Percentiles rank a stretch among this genome's conserved stretches.
These are phyloP conservation scores for Sherardia arvensis DNA, from an alignment of 257 asterid species.

Conservation along the genomic window DNA sequence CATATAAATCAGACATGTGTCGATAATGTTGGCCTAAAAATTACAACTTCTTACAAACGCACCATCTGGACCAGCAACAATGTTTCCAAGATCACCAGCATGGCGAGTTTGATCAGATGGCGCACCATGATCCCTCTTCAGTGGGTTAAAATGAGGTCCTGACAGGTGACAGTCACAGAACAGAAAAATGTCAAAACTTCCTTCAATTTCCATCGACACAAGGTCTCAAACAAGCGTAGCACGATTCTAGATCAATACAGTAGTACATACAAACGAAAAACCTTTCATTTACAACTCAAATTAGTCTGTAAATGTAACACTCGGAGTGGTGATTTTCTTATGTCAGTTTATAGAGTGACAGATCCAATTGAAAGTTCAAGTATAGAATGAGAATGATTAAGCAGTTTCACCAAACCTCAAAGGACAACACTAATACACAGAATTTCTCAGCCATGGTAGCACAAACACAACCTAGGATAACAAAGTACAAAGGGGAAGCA, in stretches of 20 bases:
- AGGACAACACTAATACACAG: neutral
- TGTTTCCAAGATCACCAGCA: slow-evolving; percentile 83
- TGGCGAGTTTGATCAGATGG: slow-evolving; percentile 72
- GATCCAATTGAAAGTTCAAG: neutral
- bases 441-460: neutral
- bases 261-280: neutral
- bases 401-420: neutral
- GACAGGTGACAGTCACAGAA: slow-evolving; percentile 24
- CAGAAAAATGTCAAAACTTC: neutral
- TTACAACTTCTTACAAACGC: slow-evolving; percentile 8
- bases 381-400: slow-evolving; percentile 1
- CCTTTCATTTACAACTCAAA: neutral
- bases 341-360: no score
- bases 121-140: slow-evolving; percentile 73
- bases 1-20: slow-evolving; percentile 2
- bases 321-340: neutral
- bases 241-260: neutral
- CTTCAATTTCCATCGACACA: neutral
- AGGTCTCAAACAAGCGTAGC: neutral
- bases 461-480: neutral
- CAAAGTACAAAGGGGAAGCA: neutral
- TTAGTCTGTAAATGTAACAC: neutral
- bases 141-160: slow-evolving; percentile 95
- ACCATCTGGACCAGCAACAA: slow-evolving; percentile 74
- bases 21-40: slow-evolving; percentile 2